Conservation (phyloP, 768 basidiomycete genomes). For the Rhodotorula kratochvilovae region DNA sequence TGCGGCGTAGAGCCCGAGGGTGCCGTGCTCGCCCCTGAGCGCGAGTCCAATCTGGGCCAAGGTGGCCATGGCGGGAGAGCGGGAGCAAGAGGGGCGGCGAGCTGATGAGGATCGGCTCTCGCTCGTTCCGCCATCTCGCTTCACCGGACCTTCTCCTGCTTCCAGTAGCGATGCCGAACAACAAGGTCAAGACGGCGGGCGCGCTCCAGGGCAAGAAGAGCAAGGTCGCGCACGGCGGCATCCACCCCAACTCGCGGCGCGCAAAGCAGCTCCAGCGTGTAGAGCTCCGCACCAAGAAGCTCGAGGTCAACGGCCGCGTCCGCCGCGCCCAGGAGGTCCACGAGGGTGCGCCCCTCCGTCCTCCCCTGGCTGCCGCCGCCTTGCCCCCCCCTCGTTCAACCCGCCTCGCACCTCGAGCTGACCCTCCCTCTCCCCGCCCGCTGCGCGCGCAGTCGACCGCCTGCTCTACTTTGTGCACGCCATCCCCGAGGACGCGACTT, state of each 20-base stretch:
- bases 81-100: neutral
- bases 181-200: constrained; percentile 34
- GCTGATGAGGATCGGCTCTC: neutral
- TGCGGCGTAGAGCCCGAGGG: constrained; percentile 4
- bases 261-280: constrained; percentile 40
- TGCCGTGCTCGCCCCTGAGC: neutral
- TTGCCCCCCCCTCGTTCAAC: neutral
- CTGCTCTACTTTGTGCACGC: constrained; percentile 36
- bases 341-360: constrained; percentile 7
- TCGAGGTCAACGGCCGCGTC: constrained; percentile 23
- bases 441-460: constrained; percentile 26
- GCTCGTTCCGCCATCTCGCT: neutral
- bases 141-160: too few species aligned
- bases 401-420: too few species aligned
- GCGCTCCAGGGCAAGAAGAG: constrained; percentile 35
- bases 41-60: neutral
- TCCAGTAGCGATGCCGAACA: constrained; percentile 40
- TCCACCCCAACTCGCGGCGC: constrained; percentile 40
- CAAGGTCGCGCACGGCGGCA: constrained; percentile 5
- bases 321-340: constrained; percentile 20
- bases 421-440: neutral
- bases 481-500: constrained; percentile 19
- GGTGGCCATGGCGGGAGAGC: too few species aligned
- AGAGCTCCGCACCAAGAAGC: constrained; percentile 32
- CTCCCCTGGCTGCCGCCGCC: too few species aligned